phyloP scores from a whole-genome alignment of 768 basidiomycete species.

The Auriscalpium vulgare region DNA sequence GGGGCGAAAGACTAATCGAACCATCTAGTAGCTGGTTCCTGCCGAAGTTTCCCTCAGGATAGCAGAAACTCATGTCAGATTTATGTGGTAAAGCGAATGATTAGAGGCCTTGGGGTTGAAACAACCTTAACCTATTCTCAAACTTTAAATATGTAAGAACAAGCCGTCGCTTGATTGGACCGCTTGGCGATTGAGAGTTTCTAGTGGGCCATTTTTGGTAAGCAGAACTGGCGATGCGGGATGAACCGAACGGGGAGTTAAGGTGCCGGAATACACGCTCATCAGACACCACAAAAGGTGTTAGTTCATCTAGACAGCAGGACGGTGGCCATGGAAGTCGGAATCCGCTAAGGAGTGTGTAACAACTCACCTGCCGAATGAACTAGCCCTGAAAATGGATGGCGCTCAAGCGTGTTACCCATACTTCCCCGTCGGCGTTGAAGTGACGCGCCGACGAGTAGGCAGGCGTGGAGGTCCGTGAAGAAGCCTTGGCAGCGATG shows the following conservation, averaged over 20 bases:
- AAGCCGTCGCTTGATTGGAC: slow-evolving; percentile 42
- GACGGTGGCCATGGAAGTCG: slow-evolving; percentile 84
- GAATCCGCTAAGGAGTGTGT: slow-evolving; percentile 83
- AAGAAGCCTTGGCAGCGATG: slow-evolving; percentile 73
- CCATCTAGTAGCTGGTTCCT: slow-evolving; percentile 92
- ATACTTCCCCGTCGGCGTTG: slow-evolving; percentile 74
- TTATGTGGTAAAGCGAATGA: slow-evolving; percentile 77
- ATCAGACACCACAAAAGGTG: slow-evolving; percentile 82
- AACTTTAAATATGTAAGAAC: slow-evolving; percentile 60
- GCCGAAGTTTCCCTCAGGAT: slow-evolving; percentile 82
- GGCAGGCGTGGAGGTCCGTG: slow-evolving; percentile 72
- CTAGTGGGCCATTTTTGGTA: slow-evolving; percentile 71
- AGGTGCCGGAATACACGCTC: slow-evolving; percentile 77
- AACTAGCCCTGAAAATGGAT: slow-evolving; percentile 90
- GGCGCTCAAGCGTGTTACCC: slow-evolving; percentile 83
- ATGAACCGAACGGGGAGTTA: slow-evolving; percentile 69
- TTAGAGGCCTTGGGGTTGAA: slow-evolving; percentile 82
- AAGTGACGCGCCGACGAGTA: slow-evolving; percentile 68
- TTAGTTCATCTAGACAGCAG: slow-evolving; percentile 85
- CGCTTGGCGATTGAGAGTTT: slow-evolving; percentile 52
- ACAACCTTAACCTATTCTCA: slow-evolving; percentile 82
- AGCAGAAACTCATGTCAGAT: slow-evolving; percentile 53
- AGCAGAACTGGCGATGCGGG: slow-evolving; percentile 67
- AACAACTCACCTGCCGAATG: slow-evolving; percentile 88
- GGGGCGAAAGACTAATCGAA: slow-evolving; percentile 96